phyloP scores from a whole-genome alignment of 2,329 filamentous ascomycete genomes.

The Neopestalotiopsis clavispora region DNA sequence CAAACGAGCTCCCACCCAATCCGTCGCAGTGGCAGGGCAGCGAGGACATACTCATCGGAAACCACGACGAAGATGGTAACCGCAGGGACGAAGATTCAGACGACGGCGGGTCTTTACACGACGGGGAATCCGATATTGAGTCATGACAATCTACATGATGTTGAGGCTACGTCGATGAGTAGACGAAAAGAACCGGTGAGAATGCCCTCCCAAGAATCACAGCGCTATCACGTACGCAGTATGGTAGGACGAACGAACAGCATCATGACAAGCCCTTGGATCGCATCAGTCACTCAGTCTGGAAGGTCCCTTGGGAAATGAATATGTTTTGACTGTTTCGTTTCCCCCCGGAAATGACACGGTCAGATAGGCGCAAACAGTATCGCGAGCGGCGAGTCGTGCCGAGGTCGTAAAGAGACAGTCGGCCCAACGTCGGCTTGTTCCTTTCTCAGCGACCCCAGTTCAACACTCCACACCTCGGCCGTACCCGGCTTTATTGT shows the following conservation, averaged over 20 bases:
- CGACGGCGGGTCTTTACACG: conserved; percentile 11
- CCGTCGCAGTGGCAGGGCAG: conserved; percentile 73
- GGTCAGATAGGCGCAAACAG: background rate
- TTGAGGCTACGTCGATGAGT: background rate
- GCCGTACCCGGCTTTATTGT: conserved; percentile 37
- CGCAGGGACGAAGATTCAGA: conserved; percentile 18
- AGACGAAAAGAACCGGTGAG: background rate
- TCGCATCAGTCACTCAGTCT: background rate
- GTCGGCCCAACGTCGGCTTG: conserved; percentile 31
- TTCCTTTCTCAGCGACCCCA: conserved; percentile 24
- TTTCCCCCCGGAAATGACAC: background rate
- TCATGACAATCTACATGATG: background rate
- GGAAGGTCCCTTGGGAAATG: background rate
- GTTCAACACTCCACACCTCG: conserved; percentile 30
- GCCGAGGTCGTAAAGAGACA: conserved; percentile 10
- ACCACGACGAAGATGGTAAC: conserved; percentile 27
- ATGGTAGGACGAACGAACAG: background rate
- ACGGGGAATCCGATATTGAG: background rate
- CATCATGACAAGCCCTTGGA: background rate
- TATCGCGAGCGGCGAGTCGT: background rate
- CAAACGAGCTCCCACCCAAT: conserved; percentile 61
- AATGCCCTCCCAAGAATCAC: background rate
- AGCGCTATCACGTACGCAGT: background rate
- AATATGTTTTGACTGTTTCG: background rate
- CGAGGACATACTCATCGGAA: conserved; percentile 64